Base-by-base conservation (phyloP, 495 filamentous ascomycete species). In the Podospora didyma region DNA sequence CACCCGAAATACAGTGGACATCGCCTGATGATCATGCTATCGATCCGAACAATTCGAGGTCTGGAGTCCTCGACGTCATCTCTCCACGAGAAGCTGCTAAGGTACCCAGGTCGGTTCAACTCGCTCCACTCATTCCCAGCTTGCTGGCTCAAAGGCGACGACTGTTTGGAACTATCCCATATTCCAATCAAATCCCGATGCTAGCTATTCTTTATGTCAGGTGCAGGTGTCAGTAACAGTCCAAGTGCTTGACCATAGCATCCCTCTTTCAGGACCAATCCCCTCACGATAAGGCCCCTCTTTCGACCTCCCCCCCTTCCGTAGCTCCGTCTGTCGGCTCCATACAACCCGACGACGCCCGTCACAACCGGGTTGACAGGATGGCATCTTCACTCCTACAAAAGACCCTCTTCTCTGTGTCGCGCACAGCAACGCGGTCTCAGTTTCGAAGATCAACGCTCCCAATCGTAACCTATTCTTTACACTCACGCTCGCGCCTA, bases 361-460 rank as follows among this genome's bases (percentile, higher is more conserved):
- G 46, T 14, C 9, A 49, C 49, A 51, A 49, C 20, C 28, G 19
- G 31, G 48, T 28, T 41, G 23, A 31, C 20, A 31, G 17, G 45
- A 53, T 46, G 14, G 16, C 20, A 69, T 71, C 39, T 67, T 48
- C 57, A 20, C 47, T 56, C 23, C 48, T 77, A 57, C 73, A 73
- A 58, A 74, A 68, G 58, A 62, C 64, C 16, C 56, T 73, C 21
- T 59, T 66, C 7, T 67, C 64, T 39, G 57, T 65, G 20, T 62
- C 74, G 7, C 61, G 72, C 39, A 47, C 64, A 24, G 57, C 62
- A 22, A 51, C 51, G 16, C 59, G 60, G 46, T 73, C 74, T 9
- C 69, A 67, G 17, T 72, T 78, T 34, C 67, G 66, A 59, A 69
- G 63, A 55, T 68, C 57, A 23, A 65, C 58, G 16, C 68, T 77